Percentiles rank a stretch among this genome's conserved stretches.
These are phyloP conservation scores for Hypoxylon sp. DNA, from an alignment of 2,329 filamentous ascomycete species.

Conservation along the genomic window DNA sequence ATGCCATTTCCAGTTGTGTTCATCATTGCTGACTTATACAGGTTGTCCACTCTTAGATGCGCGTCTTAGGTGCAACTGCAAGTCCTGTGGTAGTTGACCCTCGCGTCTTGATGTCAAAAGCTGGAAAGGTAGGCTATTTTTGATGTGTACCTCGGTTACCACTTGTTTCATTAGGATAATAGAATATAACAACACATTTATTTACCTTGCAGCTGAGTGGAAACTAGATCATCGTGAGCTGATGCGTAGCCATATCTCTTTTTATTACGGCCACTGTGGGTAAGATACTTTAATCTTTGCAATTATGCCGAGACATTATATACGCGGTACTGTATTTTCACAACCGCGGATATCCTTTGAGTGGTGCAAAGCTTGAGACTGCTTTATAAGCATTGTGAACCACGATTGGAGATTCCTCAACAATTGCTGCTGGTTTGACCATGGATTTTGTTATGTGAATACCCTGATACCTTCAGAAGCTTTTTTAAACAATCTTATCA, in stretches of 20 bases:
- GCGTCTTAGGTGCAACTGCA: not conserved
- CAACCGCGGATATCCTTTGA: not conserved
- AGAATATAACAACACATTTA: not conserved
- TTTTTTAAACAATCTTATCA: constrained; percentile 34
- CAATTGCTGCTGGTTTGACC: not conserved
- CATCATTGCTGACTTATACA: constrained; percentile 40
- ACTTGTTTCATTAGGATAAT: not conserved
- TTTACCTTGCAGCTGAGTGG: not conserved
- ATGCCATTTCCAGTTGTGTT: constrained; percentile 10
- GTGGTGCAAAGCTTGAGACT: not conserved
- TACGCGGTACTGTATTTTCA: not conserved
- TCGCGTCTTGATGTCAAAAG: not conserved
- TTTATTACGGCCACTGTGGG: not conserved
- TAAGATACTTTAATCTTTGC: too few species aligned
- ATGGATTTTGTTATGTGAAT: too few species aligned
- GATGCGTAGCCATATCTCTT: not conserved
- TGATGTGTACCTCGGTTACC: not conserved
- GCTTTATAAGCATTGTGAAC: not conserved
- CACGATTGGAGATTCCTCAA: not conserved
- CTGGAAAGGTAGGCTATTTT: not conserved
- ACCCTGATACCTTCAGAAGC: not conserved
- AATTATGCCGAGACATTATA: not conserved
- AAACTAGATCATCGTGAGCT: not conserved
- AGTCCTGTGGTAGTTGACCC: not conserved
- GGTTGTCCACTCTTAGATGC: constrained; percentile 15